Evolutionary conservation across 2,329 filamentous ascomycete genomes (phyloP), one percentile per base, ranked within the genome.

Genomic region (Pseudomassariella vexata): DNA sequence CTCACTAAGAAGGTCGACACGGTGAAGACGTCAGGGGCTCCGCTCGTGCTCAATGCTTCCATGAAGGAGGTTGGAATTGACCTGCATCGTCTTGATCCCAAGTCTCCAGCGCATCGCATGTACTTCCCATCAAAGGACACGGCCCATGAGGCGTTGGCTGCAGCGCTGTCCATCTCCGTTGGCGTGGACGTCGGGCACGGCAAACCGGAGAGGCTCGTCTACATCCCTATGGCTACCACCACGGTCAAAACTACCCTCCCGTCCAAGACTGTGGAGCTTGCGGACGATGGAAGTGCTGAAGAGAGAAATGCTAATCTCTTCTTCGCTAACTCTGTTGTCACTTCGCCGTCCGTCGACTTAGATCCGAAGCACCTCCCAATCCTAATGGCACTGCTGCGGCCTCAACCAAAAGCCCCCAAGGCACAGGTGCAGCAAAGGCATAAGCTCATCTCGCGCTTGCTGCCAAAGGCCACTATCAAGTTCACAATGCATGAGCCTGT

Each of bases 41-140:
- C 86, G 4, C 73, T 95, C 6, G 78, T 84, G 38, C 69, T 95
- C 39, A 95, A 90, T 50, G 74, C 89, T 26, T 88, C 90, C 6
- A 94, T 95, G 75, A 96, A 98, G 56, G 94, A 98, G 55, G 79
- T 98, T 24, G 90, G 90, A 38, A 75, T 98, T 52, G 92, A 98
- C 52, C 66, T 98, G 24, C 82, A 96, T 53, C 80, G 90, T 15
- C 73, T 98, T 34, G 90, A 98, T 54, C 82, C 86, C 24, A 90
- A 86, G 48, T 95, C 89, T 11, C 88, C 92, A 1, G 88, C 90
- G 0, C 92, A 98, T 66, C 80, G 92, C 41, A 98, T 96, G 92
- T 96, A 98, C 59, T 98, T 98, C 53, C 85, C 89, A 3, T 79
- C 83, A 15, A 82, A 87, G 40, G 92, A 95, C 53, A 80, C 95